Percentiles rank a stretch among this genome's conserved stretches.
phyloP scores from a whole-genome alignment of 495 filamentous ascomycete species.

The Penicillium desertorum region DNA sequence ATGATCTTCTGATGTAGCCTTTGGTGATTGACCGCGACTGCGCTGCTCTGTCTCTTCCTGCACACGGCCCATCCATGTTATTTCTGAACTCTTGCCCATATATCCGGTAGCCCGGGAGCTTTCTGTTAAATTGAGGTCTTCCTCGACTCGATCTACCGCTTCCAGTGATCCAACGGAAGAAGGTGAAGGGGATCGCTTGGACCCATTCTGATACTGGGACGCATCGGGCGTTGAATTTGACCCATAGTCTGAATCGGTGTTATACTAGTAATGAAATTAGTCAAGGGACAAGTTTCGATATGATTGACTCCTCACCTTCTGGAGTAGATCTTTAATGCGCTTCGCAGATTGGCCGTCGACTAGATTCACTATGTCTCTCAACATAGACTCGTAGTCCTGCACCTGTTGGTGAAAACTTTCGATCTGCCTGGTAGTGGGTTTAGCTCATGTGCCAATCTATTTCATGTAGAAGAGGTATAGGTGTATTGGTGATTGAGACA shows the following conservation, averaged over 20 bases:
- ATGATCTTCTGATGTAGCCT: conserved; percentile 4
- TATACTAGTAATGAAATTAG: not conserved
- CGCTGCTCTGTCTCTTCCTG: conserved; percentile 24
- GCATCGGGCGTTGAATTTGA: not conserved
- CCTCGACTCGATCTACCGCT: conserved; percentile 53
- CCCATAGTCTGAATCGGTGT: conserved; percentile 1
- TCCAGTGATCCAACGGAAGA: conserved; percentile 57
- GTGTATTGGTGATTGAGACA: not conserved
- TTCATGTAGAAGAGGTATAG: too few species aligned
- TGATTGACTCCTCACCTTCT: conserved; percentile 30
- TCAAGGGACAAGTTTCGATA: not conserved
- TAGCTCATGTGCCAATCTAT: not conserved
- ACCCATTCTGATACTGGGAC: not conserved
- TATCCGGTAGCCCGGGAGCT: conserved; percentile 51
- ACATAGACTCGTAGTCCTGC: conserved; percentile 51
- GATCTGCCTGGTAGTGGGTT: conserved; percentile 32
- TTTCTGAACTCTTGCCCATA: conserved; percentile 60
- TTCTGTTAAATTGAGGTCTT: conserved; percentile 53
- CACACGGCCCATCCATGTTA: conserved; percentile 57
- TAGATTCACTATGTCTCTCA: conserved; percentile 38
- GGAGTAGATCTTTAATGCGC: conserved; percentile 36
- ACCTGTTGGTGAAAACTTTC: conserved; percentile 44
- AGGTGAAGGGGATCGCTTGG: conserved; percentile 18
- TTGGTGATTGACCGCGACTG: conserved; percentile 15
- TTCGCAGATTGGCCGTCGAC: conserved; percentile 33